These are phyloP conservation scores for Podosphaera aphanis DNA, from an alignment of 2,329 filamentous ascomycete species.

Conservation along the genomic window DNA sequence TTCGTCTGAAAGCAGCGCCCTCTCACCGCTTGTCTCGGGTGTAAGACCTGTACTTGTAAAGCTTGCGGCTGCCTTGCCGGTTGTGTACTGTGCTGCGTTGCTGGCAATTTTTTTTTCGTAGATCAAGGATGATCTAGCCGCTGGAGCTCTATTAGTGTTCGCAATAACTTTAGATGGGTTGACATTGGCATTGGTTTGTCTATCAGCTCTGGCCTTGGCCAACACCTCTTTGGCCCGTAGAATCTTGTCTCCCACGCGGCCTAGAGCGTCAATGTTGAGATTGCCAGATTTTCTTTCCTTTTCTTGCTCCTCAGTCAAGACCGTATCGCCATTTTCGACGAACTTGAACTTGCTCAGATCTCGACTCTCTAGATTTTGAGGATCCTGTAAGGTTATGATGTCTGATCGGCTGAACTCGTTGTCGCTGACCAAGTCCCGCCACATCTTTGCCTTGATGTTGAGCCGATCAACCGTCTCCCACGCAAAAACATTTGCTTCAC, in stretches of 20 bases:
- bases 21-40: constrained; percentile 68
- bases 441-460: constrained; percentile 93
- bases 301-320: constrained; percentile 45
- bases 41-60: constrained; percentile 91
- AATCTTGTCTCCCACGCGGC: constrained; percentile 59
- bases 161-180: constrained; percentile 24
- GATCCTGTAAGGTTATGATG: constrained; percentile 90
- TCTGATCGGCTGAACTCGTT: constrained; percentile 69
- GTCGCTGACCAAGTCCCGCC: constrained; percentile 75
- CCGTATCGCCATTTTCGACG: constrained; percentile 54
- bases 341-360: constrained; percentile 79
- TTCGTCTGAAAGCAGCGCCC: constrained; percentile 72
- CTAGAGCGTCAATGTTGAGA: constrained; percentile 62
- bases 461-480: constrained; percentile 88
- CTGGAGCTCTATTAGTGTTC: constrained; percentile 15
- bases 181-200: constrained; percentile 34
- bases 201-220: constrained; percentile 62
- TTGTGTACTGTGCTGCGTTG: constrained; percentile 79
- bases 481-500: constrained; percentile 82
- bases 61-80: constrained; percentile 71
- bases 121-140: constrained; percentile 22
- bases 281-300: constrained; percentile 39
- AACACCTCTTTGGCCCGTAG: constrained; percentile 80
- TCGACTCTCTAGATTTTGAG: constrained; percentile 63
- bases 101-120: constrained; percentile 40